phyloP scores from a whole-genome alignment of 805 yeast species.

The Starmera caribaea region DNA sequence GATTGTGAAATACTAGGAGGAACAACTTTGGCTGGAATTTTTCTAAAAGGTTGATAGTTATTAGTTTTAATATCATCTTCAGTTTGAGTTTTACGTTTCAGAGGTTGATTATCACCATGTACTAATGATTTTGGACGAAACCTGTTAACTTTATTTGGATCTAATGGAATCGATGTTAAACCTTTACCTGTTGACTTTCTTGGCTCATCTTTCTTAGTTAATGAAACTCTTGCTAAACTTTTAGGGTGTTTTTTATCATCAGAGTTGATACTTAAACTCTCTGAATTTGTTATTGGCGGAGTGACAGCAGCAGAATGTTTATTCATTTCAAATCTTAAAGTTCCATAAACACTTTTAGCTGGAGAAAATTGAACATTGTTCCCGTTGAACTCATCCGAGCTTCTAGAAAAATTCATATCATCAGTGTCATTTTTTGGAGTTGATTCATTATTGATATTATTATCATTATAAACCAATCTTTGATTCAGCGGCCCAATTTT shows the following conservation, averaged over 20 bases:
- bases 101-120: slow-evolving; percentile 5
- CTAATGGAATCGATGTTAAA: slow-evolving; percentile 12
- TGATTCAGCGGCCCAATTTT: not conserved
- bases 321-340: slow-evolving; percentile 16
- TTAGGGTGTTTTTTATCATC: not conserved
- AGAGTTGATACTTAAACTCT: not conserved
- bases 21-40: slow-evolving; percentile 15
- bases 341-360: slow-evolving; percentile 18
- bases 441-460: not conserved
- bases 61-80: slow-evolving; percentile 9
- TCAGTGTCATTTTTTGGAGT: too few relatives aligned
- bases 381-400: slow-evolving; percentile 4
- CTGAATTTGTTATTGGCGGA: not conserved
- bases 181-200: slow-evolving; percentile 12
- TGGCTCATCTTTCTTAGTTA: slow-evolving; percentile 5
- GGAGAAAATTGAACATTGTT: slow-evolving; percentile 16
- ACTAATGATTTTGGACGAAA: slow-evolving; percentile 12
- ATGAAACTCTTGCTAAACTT: slow-evolving; percentile 14
- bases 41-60: slow-evolving; percentile 12
- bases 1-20: slow-evolving; percentile 9
- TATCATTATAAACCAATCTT: not conserved
- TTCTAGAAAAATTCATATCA: not conserved
- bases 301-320: slow-evolving; percentile 1
- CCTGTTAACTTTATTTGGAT: slow-evolving; percentile 5
- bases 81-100: slow-evolving; percentile 11